Percentiles rank a stretch among this genome's conserved stretches.
phyloP scores from a whole-genome alignment of 176 grass and related monocot genomes.

The Olyra latifolia region DNA sequence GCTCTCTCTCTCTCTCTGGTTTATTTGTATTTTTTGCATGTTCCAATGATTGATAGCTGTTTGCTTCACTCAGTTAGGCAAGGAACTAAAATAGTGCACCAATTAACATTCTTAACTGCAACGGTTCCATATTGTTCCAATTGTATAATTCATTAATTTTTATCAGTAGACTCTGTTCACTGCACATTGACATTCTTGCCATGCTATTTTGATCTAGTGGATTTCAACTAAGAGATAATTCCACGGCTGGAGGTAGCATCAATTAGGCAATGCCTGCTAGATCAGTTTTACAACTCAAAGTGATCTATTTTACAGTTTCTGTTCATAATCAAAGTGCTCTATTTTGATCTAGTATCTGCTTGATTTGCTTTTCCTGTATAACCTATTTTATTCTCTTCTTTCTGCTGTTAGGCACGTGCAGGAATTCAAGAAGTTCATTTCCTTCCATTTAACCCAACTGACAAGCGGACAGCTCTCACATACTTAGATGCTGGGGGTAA shows the following conservation, averaged over 20 bases:
- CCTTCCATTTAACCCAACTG: slow-evolving; percentile 77
- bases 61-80: slow-evolving; percentile 13
- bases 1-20: not conserved
- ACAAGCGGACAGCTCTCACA: slow-evolving; percentile 77
- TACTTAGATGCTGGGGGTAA: slow-evolving; percentile 62
- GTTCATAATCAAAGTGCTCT: slow-evolving; percentile 5
- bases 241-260: not conserved
- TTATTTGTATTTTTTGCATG: not conserved
- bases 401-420: slow-evolving; percentile 53
- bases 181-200: slow-evolving; percentile 1
- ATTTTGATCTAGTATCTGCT: not conserved
- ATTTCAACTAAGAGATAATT: slow-evolving; percentile 6
- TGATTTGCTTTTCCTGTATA: slow-evolving; percentile 2
- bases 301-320: not conserved
- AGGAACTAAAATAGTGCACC: not conserved
- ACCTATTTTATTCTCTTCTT: slow-evolving; percentile 18
- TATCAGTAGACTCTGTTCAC: not conserved
- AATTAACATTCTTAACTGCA: not conserved
- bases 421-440: slow-evolving; percentile 66
- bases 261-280: not conserved
- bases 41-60: slow-evolving; percentile 1
- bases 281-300: slow-evolving; percentile 2
- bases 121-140: slow-evolving; percentile 8
- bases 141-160: not conserved
- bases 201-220: not conserved